phyloP scores from a whole-genome alignment of 371 early-diverging fungal species.

The Actinomucor elegans region DNA sequence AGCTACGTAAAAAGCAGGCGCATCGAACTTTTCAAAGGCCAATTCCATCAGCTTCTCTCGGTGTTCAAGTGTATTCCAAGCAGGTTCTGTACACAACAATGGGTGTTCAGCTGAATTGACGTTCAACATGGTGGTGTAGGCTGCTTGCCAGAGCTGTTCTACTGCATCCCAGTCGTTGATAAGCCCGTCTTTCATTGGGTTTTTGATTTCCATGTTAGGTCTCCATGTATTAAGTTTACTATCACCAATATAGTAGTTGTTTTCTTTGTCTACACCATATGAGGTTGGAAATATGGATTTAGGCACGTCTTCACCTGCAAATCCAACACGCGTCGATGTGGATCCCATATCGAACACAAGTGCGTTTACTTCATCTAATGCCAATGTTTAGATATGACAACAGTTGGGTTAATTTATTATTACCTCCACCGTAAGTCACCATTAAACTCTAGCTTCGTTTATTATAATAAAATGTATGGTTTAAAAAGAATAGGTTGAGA shows the following conservation, averaged over 20 bases:
- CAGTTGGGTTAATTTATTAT: not conserved
- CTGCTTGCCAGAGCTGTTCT: slow-evolving; percentile 87
- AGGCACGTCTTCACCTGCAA: slow-evolving; percentile 95
- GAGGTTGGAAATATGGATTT: slow-evolving; percentile 82
- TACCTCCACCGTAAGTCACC: slow-evolving; percentile 83
- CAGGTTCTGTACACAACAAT: slow-evolving; percentile 83
- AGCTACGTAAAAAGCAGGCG: slow-evolving; percentile 92
- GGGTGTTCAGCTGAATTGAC: slow-evolving; percentile 83
- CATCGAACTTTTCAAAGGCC: slow-evolving; percentile 90
- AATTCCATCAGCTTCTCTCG: slow-evolving; percentile 89
- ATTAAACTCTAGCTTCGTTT: slow-evolving; percentile 29
- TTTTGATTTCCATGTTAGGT: slow-evolving; percentile 75
- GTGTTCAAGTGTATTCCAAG: slow-evolving; percentile 83
- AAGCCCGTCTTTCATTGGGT: slow-evolving; percentile 71
- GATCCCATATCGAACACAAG: slow-evolving; percentile 92
- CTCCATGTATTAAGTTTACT: slow-evolving; percentile 75
- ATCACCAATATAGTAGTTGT: slow-evolving; percentile 77
- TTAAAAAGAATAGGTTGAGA: slow-evolving; percentile 7
- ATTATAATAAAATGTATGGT: not conserved
- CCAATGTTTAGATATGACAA: not conserved
- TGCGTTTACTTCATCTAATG: slow-evolving; percentile 89
- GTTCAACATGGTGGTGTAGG: slow-evolving; percentile 67
- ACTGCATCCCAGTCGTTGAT: slow-evolving; percentile 91
- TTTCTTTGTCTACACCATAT: slow-evolving; percentile 32
- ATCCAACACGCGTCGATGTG: slow-evolving; percentile 87